A percentile compares a stretch with the other conserved stretches of the same genome.
Conservation (phyloP, 371 early-diverging fungal genomes). For the Mycotypha africana region DNA sequence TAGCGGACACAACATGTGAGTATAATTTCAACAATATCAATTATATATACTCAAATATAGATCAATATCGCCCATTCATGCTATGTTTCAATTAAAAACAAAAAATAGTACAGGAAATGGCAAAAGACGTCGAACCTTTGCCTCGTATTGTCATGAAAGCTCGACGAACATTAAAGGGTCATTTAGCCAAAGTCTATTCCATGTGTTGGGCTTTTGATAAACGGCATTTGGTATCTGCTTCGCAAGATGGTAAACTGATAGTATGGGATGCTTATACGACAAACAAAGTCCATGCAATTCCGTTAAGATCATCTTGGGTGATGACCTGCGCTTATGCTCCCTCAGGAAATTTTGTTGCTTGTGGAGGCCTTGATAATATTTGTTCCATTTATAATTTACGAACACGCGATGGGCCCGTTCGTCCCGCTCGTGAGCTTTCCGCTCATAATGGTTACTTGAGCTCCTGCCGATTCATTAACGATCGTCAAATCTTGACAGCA, state of each 20-base stretch:
- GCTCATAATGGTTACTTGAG: conserved; percentile 96
- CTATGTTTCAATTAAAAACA: no score
- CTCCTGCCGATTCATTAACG: conserved; percentile 93
- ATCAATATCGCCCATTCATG: no score
- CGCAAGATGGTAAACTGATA: conserved; percentile 98
- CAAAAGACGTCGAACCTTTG: conserved; percentile 52
- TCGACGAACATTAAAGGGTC: conserved; percentile 90
- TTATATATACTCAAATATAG: not conserved
- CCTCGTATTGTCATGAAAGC: conserved; percentile 71
- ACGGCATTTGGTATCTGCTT: conserved; percentile 93
- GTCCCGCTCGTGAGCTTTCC: conserved; percentile 89
- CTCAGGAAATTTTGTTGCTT: conserved; percentile 97
- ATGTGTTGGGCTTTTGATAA: conserved; percentile 98
- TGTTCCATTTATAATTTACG: conserved; percentile 95
- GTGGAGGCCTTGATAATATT: conserved; percentile 98
- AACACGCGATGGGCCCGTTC: conserved; percentile 84
- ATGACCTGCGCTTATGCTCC: conserved; percentile 99
- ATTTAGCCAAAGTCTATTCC: conserved; percentile 97
- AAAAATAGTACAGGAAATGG: conserved; percentile 52
- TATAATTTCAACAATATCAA: not conserved
- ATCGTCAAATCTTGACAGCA: conserved; percentile 90
- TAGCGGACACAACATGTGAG: conserved; percentile 94
- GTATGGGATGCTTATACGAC: conserved; percentile 98
- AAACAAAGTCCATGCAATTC: conserved; percentile 97
- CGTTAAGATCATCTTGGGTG: conserved; percentile 97